Conservation (phyloP, 495 filamentous ascomycete species). For the Lichina pygmaea region DNA sequence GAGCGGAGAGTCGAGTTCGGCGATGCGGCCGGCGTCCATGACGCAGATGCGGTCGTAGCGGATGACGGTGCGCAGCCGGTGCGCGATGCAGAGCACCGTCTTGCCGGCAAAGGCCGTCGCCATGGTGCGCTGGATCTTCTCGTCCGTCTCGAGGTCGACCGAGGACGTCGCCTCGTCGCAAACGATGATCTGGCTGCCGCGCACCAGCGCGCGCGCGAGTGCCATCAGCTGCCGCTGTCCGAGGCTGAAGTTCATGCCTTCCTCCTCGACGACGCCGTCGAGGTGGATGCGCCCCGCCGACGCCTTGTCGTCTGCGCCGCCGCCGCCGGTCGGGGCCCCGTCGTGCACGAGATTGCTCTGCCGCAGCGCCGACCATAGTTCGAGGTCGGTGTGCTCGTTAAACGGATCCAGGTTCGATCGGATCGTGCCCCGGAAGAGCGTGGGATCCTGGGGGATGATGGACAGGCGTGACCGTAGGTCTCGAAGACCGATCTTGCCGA, state of each 20-base stretch:
- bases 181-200: constrained; percentile 71
- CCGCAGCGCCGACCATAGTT: constrained; percentile 66
- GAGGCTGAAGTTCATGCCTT: constrained; percentile 87
- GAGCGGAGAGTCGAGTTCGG: constrained; percentile 56
- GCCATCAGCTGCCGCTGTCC: constrained; percentile 93
- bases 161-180: constrained; percentile 86
- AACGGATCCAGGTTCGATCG: constrained; percentile 85
- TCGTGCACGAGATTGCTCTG: constrained; percentile 43
- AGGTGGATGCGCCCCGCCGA: constrained; percentile 40
- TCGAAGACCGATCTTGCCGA: constrained; percentile 55
- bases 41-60: constrained; percentile 90
- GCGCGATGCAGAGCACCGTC: constrained; percentile 88
- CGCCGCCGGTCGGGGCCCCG: neutral
- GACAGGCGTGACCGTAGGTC: constrained; percentile 71
- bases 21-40: constrained; percentile 72
- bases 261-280: constrained; percentile 69
- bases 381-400: constrained; percentile 59
- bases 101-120: constrained; percentile 62
- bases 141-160: constrained; percentile 90
- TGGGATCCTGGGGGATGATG: constrained; percentile 93
- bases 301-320: constrained; percentile 13
- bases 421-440: constrained; percentile 77
- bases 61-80: constrained; percentile 71
- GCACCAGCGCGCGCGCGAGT: constrained; percentile 66
- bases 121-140: constrained; percentile 84